Percentiles rank a stretch among this genome's conserved stretches.
Evolutionary conservation across 805 yeast genomes (phyloP).

Genomic region (Starmerella lactis-condensi): DNA sequence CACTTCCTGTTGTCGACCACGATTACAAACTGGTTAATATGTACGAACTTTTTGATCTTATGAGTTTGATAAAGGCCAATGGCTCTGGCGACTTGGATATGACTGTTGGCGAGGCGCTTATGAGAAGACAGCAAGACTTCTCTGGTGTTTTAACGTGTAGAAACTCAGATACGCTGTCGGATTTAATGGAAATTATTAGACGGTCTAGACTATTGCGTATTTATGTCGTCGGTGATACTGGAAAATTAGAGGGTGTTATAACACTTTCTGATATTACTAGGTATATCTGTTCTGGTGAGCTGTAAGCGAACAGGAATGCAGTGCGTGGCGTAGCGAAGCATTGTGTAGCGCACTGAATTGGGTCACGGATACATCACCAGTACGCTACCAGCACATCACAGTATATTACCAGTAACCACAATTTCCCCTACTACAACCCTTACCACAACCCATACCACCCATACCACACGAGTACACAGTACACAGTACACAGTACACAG

Average conservation of each 20-base stretch:
- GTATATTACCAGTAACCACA: too few species aligned
- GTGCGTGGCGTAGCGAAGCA: too few species aligned
- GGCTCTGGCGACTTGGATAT: slow-evolving; percentile 81
- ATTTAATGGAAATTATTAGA: slow-evolving; percentile 82
- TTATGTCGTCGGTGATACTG: slow-evolving; percentile 75
- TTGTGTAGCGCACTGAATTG: too few species aligned
- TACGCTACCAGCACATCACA: too few species aligned
- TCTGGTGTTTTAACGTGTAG: slow-evolving; percentile 98
- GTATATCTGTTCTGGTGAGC: slow-evolving; percentile 28
- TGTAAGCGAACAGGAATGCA: too few species aligned
- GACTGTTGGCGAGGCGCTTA: slow-evolving; percentile 86
- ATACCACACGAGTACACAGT: too few species aligned
- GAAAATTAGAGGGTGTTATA: slow-evolving; percentile 61
- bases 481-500: too few species aligned
- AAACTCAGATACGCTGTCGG: slow-evolving; percentile 61
- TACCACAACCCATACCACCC: too few species aligned
- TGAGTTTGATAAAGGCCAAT: slow-evolving; percentile 69
- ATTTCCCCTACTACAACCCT: too few species aligned
- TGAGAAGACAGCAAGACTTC: slow-evolving; percentile 86
- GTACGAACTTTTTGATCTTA: slow-evolving; percentile 88
- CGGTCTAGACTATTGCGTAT: slow-evolving; percentile 80
- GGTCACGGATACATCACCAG: too few species aligned
- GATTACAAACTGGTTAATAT: slow-evolving; percentile 56
- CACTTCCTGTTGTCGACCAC: slow-evolving; percentile 75
- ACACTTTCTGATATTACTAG: slow-evolving; percentile 79